Percentiles rank a stretch among this genome's conserved stretches.
These are phyloP conservation scores for Penicillium sp. DNA, from an alignment of 2,329 filamentous ascomycete species.

Conservation along the genomic window DNA sequence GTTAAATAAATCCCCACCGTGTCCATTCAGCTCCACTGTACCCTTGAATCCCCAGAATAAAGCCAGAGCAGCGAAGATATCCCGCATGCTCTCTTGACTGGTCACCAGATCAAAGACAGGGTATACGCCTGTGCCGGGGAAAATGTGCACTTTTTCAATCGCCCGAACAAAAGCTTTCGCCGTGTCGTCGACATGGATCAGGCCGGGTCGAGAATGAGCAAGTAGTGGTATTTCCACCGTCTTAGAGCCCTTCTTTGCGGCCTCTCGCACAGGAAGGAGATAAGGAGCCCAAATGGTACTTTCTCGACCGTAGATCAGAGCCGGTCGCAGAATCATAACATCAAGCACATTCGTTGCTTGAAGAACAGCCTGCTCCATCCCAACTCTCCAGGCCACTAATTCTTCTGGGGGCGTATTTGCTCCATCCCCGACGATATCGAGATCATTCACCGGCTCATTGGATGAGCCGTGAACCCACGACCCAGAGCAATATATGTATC, in stretches of 20 bases:
- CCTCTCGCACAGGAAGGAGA: constrained; percentile 10
- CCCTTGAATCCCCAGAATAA: constrained; percentile 8
- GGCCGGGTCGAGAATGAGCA: constrained; percentile 5
- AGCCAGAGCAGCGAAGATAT: constrained; percentile 17
- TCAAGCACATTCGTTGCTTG: background rate
- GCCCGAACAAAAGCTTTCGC: constrained; percentile 13
- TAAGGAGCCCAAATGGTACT: constrained; percentile 13
- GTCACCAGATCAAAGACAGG: constrained; percentile 22
- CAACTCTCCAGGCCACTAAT: constrained; percentile 16
- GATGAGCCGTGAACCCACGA: constrained; percentile 20
- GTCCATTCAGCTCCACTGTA: constrained; percentile 10
- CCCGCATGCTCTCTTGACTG: constrained; percentile 20
- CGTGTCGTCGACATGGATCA: constrained; percentile 19
- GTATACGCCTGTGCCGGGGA: constrained; percentile 12
- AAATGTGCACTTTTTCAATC: constrained; percentile 15
- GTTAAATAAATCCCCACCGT: constrained; percentile 11
- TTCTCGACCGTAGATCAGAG: constrained; percentile 18
- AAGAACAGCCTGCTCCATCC: constrained; percentile 15
- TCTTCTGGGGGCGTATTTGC: background rate
- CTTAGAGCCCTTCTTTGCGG: background rate
- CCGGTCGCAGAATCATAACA: constrained; percentile 16
- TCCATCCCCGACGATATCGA: constrained; percentile 11
- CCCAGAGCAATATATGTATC: constrained; percentile 20
- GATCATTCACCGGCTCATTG: constrained; percentile 13
- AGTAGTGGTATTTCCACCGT: constrained; percentile 14